These are phyloP conservation scores for Nymphaea colorata DNA, from an alignment of 164 flowering plant genomes.

Conservation along the genomic window DNA sequence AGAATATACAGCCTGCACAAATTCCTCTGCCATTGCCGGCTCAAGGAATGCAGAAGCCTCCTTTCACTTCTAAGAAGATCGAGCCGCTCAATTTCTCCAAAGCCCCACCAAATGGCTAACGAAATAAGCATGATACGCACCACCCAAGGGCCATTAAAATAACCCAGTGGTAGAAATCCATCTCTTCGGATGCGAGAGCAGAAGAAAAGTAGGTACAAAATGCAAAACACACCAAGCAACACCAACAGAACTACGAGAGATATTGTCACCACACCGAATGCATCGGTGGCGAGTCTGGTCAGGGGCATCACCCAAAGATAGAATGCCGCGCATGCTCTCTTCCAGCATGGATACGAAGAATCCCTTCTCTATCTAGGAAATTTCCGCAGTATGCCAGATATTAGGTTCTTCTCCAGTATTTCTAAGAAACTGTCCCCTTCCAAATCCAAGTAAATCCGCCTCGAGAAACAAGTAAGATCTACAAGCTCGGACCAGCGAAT, in stretches of 20 bases:
- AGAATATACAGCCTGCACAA: conserved; percentile 79
- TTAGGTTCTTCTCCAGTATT: neutral
- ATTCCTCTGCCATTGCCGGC: conserved; percentile 64
- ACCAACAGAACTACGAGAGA: conserved; percentile 56
- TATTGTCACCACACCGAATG: conserved; percentile 95
- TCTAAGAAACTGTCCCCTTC: neutral
- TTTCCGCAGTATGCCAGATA: neutral
- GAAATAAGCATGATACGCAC: conserved; percentile 52
- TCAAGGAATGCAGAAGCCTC: conserved; percentile 30
- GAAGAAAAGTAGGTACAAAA: conserved; percentile 59
- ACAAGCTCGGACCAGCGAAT: too few species aligned
- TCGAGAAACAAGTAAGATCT: neutral
- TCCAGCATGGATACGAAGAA: conserved; percentile 75
- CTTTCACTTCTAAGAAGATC: conserved; percentile 45
- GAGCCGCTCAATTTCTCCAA: conserved; percentile 67
- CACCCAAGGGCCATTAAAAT: conserved; percentile 90
- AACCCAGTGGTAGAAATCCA: conserved; percentile 41
- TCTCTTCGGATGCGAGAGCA: conserved; percentile 42
- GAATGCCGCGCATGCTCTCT: conserved; percentile 98
- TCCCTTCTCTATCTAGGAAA: conserved; percentile 3
- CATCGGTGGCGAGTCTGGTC: conserved; percentile 84
- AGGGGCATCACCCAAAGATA: conserved; percentile 96
- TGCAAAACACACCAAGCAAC: conserved; percentile 66
- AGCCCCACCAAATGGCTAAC: conserved; percentile 77
- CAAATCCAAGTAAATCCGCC: neutral